Evolutionary conservation across 108 stramenopile species (phyloP).

Genomic region (Cyclotella distinguenda): DNA sequence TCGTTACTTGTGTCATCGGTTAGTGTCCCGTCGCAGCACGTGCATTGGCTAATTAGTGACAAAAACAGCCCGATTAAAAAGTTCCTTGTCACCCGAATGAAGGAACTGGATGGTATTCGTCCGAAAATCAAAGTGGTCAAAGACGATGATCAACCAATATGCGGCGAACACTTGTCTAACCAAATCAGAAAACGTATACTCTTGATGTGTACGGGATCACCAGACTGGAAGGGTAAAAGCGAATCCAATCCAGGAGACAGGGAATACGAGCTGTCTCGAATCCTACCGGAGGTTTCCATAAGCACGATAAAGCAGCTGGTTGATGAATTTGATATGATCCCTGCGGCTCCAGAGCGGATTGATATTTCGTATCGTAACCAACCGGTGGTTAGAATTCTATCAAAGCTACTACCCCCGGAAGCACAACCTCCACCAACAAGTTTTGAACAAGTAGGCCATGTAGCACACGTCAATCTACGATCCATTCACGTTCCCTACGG

Average conservation of each 20-base stretch:
- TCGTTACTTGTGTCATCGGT: conserved; percentile 35
- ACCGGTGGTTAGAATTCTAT: conserved; percentile 62
- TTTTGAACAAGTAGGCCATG: conserved; percentile 94
- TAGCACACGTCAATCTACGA: conserved; percentile 94
- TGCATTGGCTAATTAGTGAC: conserved; percentile 38
- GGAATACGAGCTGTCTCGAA: too few relatives aligned
- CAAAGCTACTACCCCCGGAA: conserved; percentile 57
- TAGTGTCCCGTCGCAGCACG: conserved; percentile 40
- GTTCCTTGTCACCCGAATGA: conserved; percentile 52
- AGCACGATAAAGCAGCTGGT: conserved; percentile 5
- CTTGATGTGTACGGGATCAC: conserved; percentile 36
- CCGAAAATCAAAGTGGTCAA: conserved; percentile 67
- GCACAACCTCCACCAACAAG: conserved; percentile 72
- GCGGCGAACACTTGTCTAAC: neutral
- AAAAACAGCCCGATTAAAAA: conserved; percentile 42
- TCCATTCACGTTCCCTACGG: conserved; percentile 75
- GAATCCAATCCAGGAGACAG: too few relatives aligned
- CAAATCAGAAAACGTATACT: conserved; percentile 51
- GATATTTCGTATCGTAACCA: conserved; percentile 55
- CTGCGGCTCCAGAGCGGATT: conserved; percentile 12
- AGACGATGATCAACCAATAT: conserved; percentile 26
- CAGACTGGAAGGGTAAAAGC: too few relatives aligned
- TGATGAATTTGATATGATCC: conserved; percentile 8
- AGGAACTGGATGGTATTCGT: conserved; percentile 58
- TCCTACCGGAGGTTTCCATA: too few relatives aligned